Evolutionary conservation across 805 yeast genomes (phyloP).

Genomic region (Kodamaea leandrae): DNA sequence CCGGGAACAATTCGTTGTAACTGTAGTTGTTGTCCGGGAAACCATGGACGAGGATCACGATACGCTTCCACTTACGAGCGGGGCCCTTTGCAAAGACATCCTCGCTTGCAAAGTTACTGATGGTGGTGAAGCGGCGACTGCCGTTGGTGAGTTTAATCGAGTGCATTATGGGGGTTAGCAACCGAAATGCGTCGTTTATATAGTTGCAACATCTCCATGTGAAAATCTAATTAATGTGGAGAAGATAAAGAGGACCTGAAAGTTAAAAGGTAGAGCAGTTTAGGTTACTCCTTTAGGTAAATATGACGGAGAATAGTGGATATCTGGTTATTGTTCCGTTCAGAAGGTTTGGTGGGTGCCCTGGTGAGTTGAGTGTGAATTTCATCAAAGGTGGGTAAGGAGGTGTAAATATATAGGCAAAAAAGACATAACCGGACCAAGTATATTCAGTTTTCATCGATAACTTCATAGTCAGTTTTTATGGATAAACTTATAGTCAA

Average conservation of each 20-base stretch:
- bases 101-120: slow-evolving; percentile 16
- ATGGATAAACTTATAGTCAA: neutral
- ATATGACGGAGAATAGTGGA: too few species aligned
- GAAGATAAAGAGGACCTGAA: neutral
- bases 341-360: too few species aligned
- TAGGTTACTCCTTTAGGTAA: too few species aligned
- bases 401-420: too few species aligned
- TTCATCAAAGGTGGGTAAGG: too few species aligned
- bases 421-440: neutral
- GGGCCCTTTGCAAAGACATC: slow-evolving; percentile 16
- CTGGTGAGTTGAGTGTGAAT: too few species aligned
- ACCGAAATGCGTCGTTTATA: neutral
- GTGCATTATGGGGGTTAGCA: neutral
- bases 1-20: slow-evolving; percentile 24
- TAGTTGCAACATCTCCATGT: neutral
- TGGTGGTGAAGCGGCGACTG: slow-evolving; percentile 19
- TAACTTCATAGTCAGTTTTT: too few species aligned
- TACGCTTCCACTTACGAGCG: slow-evolving; percentile 10
- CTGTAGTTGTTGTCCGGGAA: slow-evolving; percentile 39
- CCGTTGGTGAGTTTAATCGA: slow-evolving; percentile 13
- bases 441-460: neutral
- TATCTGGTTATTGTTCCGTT: too few species aligned
- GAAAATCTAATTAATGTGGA: neutral
- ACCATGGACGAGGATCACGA: slow-evolving; percentile 13
- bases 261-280: neutral